Conservation (phyloP, 208 protist species). For the Dictyostelium gargantuum region DNA sequence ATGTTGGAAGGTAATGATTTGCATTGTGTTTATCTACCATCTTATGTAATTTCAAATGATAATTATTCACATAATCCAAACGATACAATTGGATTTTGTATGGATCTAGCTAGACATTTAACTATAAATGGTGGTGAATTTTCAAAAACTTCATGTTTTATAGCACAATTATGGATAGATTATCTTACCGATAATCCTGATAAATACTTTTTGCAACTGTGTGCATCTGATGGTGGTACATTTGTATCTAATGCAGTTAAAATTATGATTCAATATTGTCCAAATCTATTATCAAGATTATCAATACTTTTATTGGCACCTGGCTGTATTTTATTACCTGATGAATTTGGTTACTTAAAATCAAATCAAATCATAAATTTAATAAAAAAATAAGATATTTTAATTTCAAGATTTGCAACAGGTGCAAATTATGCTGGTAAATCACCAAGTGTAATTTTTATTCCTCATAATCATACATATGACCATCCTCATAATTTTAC, state of each 20-base stretch:
- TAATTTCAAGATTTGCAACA: not conserved
- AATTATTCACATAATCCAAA: not conserved
- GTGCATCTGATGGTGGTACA: conserved; percentile 28
- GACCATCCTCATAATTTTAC: conserved; percentile 38
- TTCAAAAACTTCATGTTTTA: not conserved
- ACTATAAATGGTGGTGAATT: not conserved
- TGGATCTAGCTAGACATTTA: not conserved
- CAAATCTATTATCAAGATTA: not conserved
- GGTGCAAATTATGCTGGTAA: not conserved
- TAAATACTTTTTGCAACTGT: not conserved
- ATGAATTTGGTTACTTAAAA: not conserved
- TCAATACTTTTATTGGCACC: not conserved
- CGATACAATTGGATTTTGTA: not conserved
- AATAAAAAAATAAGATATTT: not conserved
- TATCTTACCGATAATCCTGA: not conserved
- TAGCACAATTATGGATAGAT: conserved; percentile 36
- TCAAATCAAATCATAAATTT: not conserved
- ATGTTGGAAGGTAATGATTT: conserved; percentile 11
- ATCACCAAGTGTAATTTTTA: not conserved
- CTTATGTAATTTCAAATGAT: not conserved
- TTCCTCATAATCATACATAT: not conserved
- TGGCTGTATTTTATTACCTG: not conserved
- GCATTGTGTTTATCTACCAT: conserved; percentile 9
- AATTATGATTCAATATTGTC: not conserved
- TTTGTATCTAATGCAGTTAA: not conserved